Evolutionary conservation across 2,329 filamentous ascomycete genomes (phyloP).

Genomic region (Fusarium compactum): DNA sequence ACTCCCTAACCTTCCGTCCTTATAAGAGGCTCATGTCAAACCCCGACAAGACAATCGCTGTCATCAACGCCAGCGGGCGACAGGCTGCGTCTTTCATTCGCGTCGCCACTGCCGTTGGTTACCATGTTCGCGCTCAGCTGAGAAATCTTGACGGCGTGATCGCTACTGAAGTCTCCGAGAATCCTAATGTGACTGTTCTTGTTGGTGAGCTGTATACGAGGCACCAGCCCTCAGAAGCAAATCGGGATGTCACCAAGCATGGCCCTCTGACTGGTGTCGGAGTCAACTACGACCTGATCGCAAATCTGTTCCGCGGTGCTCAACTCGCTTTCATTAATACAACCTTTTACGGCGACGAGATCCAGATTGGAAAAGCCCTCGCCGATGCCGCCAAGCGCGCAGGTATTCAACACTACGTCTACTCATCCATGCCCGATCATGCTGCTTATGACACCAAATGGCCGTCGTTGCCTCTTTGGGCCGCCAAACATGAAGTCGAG

Average conservation of each 20-base stretch:
- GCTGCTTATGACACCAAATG: constrained; percentile 80
- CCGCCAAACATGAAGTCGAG: constrained; percentile 91
- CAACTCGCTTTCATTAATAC: constrained; percentile 98
- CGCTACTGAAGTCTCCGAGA: constrained; percentile 83
- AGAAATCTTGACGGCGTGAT: constrained; percentile 88
- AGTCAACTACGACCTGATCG: constrained; percentile 79
- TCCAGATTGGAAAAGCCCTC: constrained; percentile 86
- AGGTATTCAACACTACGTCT: constrained; percentile 90
- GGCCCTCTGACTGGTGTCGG: constrained; percentile 72
- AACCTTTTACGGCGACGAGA: constrained; percentile 95
- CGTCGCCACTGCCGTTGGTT: constrained; percentile 92
- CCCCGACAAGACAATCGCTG: constrained; percentile 84
- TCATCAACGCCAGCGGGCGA: constrained; percentile 95
- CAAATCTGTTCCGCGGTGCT: constrained; percentile 82
- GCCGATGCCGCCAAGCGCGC: constrained; percentile 90
- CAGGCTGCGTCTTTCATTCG: constrained; percentile 96
- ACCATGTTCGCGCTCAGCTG: constrained; percentile 91
- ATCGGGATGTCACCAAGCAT: constrained; percentile 75
- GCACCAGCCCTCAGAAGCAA: constrained; percentile 62
- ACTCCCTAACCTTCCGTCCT: constrained; percentile 71
- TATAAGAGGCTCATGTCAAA: constrained; percentile 69
- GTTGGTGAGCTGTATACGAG: constrained; percentile 73
- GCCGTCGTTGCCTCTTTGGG: constrained; percentile 91
- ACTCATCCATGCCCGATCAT: constrained; percentile 97
- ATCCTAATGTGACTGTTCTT: constrained; percentile 79